Evolutionary conservation across 140 eudicot genomes (phyloP), one percentile per base, ranked within the genome.

Genomic region (Anethum foeniculum): DNA sequence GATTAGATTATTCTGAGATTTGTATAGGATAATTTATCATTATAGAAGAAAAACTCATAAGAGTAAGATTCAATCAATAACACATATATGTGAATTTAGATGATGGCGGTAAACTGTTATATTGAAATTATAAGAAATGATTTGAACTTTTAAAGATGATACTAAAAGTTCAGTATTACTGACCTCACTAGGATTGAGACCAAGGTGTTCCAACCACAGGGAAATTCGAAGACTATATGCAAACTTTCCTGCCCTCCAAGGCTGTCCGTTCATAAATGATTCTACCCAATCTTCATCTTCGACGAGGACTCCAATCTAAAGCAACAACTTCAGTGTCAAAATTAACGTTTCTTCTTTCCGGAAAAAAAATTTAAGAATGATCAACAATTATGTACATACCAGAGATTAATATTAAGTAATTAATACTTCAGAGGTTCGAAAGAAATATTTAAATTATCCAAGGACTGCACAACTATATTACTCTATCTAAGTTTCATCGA

Each of bases 141-240:
- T 11, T 62, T 27, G 3, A 7, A 72, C 16, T 47, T 21, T 36
- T 6, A 77, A 21, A 4, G 48, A 32, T 27, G 21, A 77, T 7
- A 67, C 12, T n/a, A 80, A 60, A 48, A 81, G 56, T 82, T 75
- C 78, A 85, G 80, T 46, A 77, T 43, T 68, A 79, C 90, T 73
- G 71, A 93, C 99, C 93, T 95, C 91, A 34, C 81, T 89, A 71
- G 89, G 79, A 67, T 8, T 49, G 58, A 95, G 91, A 83, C 99
- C 99, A 60, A 95, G 97, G 86, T 95, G 99, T 89, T 95, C 99
- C 30, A 92, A 85, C 99, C 98, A 95, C 44, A 95, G 80, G 30
- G 96, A 87, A 86, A 86, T 88, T 68, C 99, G 89, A 79, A 95
- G 97, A 48, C 85, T 89, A 32, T 69, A 83, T 58, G 98, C 71